Percentiles rank a stretch among this genome's conserved stretches.
phyloP scores from a whole-genome alignment of 2,329 filamentous ascomycete genomes.

The Coccinonectria pachysandricola region DNA sequence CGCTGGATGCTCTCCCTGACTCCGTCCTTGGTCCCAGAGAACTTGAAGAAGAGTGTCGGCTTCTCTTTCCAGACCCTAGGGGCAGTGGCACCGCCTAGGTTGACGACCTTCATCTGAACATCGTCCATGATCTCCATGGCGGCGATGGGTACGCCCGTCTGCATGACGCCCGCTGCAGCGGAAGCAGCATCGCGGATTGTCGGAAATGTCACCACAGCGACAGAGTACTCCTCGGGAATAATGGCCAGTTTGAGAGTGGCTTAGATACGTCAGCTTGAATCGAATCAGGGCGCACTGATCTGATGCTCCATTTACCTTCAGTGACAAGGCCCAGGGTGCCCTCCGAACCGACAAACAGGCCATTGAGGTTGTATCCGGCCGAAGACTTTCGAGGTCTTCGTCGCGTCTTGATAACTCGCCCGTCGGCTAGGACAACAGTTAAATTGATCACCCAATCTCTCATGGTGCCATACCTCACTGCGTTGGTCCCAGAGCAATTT shows the following conservation, averaged over 20 bases:
- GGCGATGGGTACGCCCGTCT: conserved; percentile 60
- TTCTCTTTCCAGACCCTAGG: conserved; percentile 62
- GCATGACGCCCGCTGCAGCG: conserved; percentile 66
- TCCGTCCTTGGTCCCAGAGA: conserved; percentile 68
- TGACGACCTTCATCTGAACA: conserved; percentile 76
- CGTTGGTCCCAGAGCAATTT: conserved; percentile 69
- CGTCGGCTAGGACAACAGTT: conserved; percentile 71
- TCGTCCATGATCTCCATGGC: conserved; percentile 86
- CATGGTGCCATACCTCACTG: conserved; percentile 75
- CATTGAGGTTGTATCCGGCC: conserved; percentile 74
- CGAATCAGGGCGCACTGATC: no score
- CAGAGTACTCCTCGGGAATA: conserved; percentile 63
- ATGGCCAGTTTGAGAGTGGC: conserved; percentile 72
- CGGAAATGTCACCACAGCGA: conserved; percentile 72
- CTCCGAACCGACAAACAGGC: conserved; percentile 71
- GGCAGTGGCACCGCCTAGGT: conserved; percentile 59
- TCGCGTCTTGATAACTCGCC: conserved; percentile 68
- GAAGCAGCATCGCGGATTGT: conserved; percentile 65
- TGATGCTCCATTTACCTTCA: no score
- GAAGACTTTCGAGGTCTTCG: conserved; percentile 70
- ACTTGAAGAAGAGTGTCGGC: conserved; percentile 77
- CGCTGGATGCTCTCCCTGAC: conserved; percentile 66
- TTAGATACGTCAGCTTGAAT: conserved; percentile 8
- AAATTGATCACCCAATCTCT: conserved; percentile 80
- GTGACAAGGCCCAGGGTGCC: conserved; percentile 75